Evolutionary conservation across 2,329 filamentous ascomycete genomes (phyloP), one percentile per base, ranked within the genome.

Genomic region (Pezicula carpinea): DNA sequence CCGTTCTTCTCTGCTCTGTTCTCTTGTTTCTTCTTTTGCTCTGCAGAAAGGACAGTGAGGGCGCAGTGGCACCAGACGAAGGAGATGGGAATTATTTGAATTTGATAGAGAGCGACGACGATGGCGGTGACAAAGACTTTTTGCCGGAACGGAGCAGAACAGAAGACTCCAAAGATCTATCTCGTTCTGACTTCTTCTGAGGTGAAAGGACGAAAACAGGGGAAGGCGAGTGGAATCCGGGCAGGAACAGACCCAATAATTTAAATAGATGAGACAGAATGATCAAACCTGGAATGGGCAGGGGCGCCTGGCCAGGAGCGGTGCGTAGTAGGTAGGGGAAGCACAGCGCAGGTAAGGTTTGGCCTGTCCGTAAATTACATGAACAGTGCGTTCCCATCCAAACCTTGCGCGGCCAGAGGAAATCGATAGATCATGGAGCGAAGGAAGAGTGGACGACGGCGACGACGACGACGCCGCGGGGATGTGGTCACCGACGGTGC

Each of bases 251-350:
- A 23, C 38, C 19, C 21, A 40, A 40, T 40, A 40, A 40, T 40
- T 40, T 40, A 40, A 40, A 40, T 40, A 40, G 38, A 40, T 40
- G 38, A 40, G 38, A 40, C 38, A 40, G 21, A 15, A 15, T 23
- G 38, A 40, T 40, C 38, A 40, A 40, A 40, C 38, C 18, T 22
- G 38, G 38, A 40, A 40, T 40, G 19, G 38, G 38, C 38, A 40
- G 38, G 38, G 38, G 22, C 38, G 38, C 38, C 38, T 40, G 21
- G 22, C 38, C 18, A 15, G 8, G 33, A 19, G 18, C 23, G 38
- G 26, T 21, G 18, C 14, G 19, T 40, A 22, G 26, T 21, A 18
- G 15, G 19, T 40, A 22, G 18, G 11, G 18, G 21, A 22, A 38
- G 15, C 17, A 18, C 18, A 23, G 18, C n/a, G n/a, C 18, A 19